A percentile compares a stretch with the other conserved stretches of the same genome.
Conservation (phyloP, 1,284 basidiomycete genomes). For the Phylloboletellus chloephorus region DNA sequence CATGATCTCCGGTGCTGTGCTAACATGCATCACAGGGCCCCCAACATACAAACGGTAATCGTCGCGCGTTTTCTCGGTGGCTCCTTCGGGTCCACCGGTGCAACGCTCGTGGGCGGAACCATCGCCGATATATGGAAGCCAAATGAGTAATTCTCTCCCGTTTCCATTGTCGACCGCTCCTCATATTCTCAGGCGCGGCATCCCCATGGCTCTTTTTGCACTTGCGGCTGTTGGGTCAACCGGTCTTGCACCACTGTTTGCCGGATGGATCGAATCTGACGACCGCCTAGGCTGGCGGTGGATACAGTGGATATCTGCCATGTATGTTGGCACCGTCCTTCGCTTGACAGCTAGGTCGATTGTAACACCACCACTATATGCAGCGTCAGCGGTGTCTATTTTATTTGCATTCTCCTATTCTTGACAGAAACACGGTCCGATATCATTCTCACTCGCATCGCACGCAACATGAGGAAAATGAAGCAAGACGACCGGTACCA, state of each 20-base stretch:
- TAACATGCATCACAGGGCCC: conserved; percentile 20
- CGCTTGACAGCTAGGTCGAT: background rate
- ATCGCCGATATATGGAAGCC: conserved; percentile 46
- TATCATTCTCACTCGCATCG: conserved; percentile 43
- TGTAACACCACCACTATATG: background rate
- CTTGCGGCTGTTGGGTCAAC: conserved; percentile 44
- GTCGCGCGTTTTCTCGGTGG: conserved; percentile 27
- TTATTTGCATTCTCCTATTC: conserved; percentile 32
- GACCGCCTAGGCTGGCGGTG: conserved; percentile 54
- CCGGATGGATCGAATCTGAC: conserved; percentile 55
- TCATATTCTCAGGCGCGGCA: conserved; percentile 41
- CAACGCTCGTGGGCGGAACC: conserved; percentile 61
- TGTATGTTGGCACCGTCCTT: conserved; percentile 29
- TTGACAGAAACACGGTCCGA: conserved; percentile 46
- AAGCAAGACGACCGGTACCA: conserved; percentile 46
- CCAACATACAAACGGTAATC: conserved; percentile 31
- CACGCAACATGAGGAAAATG: conserved; percentile 41
- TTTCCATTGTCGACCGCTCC: background rate
- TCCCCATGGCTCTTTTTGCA: conserved; percentile 56
- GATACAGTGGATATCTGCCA: conserved; percentile 65
- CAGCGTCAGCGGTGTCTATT: conserved; percentile 35
- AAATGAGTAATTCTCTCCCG: conserved; percentile 21
- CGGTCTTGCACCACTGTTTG: conserved; percentile 49
- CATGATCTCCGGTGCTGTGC: background rate
- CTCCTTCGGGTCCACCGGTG: conserved; percentile 47